These are phyloP conservation scores for Acacia melanoxylon DNA, from an alignment of 306 rosid genomes.

Conservation along the genomic window DNA sequence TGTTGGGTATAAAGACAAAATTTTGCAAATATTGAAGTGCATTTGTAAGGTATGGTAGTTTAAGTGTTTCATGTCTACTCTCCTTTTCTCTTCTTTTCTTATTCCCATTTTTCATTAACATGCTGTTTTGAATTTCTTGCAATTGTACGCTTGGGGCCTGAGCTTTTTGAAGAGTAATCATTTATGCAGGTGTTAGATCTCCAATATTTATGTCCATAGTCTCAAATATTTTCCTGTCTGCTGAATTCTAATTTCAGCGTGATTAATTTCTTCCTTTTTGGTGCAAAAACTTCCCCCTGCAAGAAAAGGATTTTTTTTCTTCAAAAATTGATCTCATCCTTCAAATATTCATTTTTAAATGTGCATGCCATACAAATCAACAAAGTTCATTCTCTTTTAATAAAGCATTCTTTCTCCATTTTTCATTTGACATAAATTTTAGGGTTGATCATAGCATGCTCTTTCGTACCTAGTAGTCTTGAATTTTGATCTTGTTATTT, in stretches of 20 bases:
- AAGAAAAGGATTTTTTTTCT: not conserved
- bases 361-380: constrained; percentile 13
- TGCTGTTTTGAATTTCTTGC: constrained; percentile 21
- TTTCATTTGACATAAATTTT: constrained; percentile 16
- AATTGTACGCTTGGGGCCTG: not conserved
- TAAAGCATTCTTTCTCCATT: constrained; percentile 4
- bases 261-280: not conserved
- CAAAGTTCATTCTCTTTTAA: constrained; percentile 7
- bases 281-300: not conserved
- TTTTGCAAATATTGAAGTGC: constrained; percentile 78
- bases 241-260: constrained; percentile 6
- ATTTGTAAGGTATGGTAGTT: constrained; percentile 75
- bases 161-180: constrained; percentile 21
- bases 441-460: constrained; percentile 1
- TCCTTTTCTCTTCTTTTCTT: constrained; percentile 20
- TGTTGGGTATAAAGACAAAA: constrained; percentile 55
- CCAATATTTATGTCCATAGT: not conserved
- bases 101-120: constrained; percentile 4
- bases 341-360: not conserved
- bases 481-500: constrained; percentile 22
- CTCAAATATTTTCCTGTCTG: constrained; percentile 7
- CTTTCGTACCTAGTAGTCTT: constrained; percentile 4
- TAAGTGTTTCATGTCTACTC: not conserved
- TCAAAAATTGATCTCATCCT: not conserved
- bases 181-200: not conserved